Evolutionary conservation across 306 rosid genomes (phyloP), one percentile per base, ranked within the genome.

Genomic region (Spatholobus suberectus): DNA sequence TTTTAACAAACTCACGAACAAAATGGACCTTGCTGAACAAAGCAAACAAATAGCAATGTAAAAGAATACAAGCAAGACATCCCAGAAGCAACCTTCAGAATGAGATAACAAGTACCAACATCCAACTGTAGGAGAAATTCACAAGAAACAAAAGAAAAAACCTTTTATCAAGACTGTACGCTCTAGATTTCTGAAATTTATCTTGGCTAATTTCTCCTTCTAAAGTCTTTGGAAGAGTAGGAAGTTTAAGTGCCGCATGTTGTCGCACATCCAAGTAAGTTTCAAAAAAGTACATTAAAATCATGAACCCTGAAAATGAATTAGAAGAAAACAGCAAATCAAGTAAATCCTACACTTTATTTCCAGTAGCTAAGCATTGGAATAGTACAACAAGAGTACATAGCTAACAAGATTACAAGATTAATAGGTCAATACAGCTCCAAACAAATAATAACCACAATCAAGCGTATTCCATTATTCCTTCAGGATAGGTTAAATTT

Each of bases 141-240:
- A 69, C 18, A n/a, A 72, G 40, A 24, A 73, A 57, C 14, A 40
- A 78, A 55, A 11, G 62, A 29, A 43, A 77, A 51, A 84, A 92
- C 98, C 98, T 94, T 86, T 92, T 94, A 84, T 94, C 98, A 79
- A 94, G 90, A 88, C 96, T 90, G 73, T 94, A 94, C 67, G 96
- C 97, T 68, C 94, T 91, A 43, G 98, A 92, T 77, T 94, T 93
- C 84, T 88, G 84, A 85, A 94, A 94, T 77, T 94, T 94, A 85
- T 92, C 98, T 77, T 91, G 93, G 86, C 97, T 89, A 79, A 94
- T 93, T 32, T 92, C 93, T 85, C 97, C 98, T 79, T 83, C 89
- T 87, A 94, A 82, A 76, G 97, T 83, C 87, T 90, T 94, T 10
- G 97, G 98, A 82, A 94, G 97, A 55, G 89, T 91, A 20, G 97